Base-by-base conservation (phyloP, 257 asterid genomes). In the Voacanga thouarsii region DNA sequence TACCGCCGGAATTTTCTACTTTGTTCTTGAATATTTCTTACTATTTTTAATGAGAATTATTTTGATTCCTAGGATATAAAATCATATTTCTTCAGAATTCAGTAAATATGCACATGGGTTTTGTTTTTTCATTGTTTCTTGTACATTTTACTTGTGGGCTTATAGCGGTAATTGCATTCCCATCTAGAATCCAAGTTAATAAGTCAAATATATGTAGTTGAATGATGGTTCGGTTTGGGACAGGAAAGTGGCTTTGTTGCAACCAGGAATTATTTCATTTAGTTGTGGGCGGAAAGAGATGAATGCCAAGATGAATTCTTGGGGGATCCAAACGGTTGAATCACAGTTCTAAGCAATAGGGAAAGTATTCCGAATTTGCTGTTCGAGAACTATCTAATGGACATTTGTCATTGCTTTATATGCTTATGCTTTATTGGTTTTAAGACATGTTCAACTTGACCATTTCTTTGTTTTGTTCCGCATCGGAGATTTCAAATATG, bases 401-500 rank as follows among this genome's bases (percentile, higher is more conserved):
- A 16, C n/a, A 37, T 16, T 33, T 33, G 12, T 18, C 3, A 3
- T 59, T 55, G 57, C 14, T 61, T 19, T 61, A 16, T 59, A 12
- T 59, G 43, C 63, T 28, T n/a, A 7, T 12, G 33, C 75, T 0
- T 74, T 51, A 16, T 43, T 57, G 15, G 49, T 39, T 55, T 16
- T 28, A 26, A 21, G 51, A 41, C 30, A 67, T 37, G 18, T 51
- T 28, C 19, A 51, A 15, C 49, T 55, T 39, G 12, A 63, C 5
- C 43, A 19, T 39, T 39, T 37, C 30, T 37, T 41, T 67, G 71
- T 14, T 33, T 18, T 57, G 66, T 60, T 60, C 6, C 66, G 0
- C 2, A 15, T 39, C 82, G 72, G 85, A 64, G 45, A 51, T 73
- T 68, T 71, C 79, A 55, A 51, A 28, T 55, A 37, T 60, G 79